Base-by-base conservation (phyloP, 2,329 filamentous ascomycete species). In the Pseudomassariella vexata region DNA sequence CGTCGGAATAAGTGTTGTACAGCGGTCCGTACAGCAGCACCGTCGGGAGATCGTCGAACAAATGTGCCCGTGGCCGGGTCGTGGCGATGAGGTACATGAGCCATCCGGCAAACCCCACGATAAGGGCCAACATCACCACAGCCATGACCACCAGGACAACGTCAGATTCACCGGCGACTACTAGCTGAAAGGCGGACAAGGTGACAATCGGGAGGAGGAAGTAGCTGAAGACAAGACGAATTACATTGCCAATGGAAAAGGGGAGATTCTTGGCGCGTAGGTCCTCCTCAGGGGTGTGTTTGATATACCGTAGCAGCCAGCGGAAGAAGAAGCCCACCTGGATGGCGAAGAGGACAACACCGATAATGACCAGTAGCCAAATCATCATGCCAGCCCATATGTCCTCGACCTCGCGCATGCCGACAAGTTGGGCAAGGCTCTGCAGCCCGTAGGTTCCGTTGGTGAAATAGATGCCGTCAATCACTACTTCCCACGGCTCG, bases 1-100 rank as follows among this genome's bases (percentile, higher is more conserved):
- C 85, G 55, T 98, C 92, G 16, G 85, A 92, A 56, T 94, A 96
- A 0, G 92, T 98, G 60, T 98, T 98, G 60, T 98, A 98, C 6
- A 98, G 67, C 5, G 92, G 87, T 0, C 92, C 92, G 48, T 95
- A 96, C 1, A 87, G 72, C 3, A 98, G 69, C 7, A 96, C 79
- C 0, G 87, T 95, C 6, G 87, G 79, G 29, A 98, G 69, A 50
- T 96, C 88, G 58, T 98, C 92, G 55, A 95, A 98, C 8, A 98
- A 70, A 44, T 87, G 83, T 2, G 87, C 84, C 39, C 88, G 81
- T 5, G 89, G 89, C 42, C 84, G 80, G 1, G 86, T 92, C 16
- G 70, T 77, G 35, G 82, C 78, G 47, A 96, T 90, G 30, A 94
- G 68, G 50, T 77, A 78, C 28, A 95, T 75, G 17, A 94, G 75